phyloP scores from a whole-genome alignment of 805 yeast genomes.

The Yamadazyma laniorum region DNA sequence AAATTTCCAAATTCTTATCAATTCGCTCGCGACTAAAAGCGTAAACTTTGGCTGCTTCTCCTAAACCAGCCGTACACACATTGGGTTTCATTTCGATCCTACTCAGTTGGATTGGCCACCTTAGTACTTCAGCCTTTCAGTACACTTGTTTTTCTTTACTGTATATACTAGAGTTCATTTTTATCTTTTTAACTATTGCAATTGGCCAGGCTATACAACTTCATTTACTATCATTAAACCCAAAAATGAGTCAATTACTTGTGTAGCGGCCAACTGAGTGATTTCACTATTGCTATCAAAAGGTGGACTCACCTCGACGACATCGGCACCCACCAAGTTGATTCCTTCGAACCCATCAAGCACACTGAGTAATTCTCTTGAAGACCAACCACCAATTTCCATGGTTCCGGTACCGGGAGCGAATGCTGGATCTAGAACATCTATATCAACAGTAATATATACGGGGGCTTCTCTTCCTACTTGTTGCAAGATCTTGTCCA shows the following conservation, averaged over 20 bases:
- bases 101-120: too few species aligned
- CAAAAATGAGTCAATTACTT: conserved; percentile 22
- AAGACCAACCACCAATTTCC: conserved; percentile 27
- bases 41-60: too few species aligned
- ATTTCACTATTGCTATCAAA: conserved; percentile 26
- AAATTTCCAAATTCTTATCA: too few species aligned
- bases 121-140: too few species aligned
- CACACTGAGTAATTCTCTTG: conserved; percentile 24
- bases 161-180: too few species aligned
- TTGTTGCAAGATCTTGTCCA: conserved; percentile 27
- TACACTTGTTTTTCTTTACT: too few species aligned
- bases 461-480: conserved; percentile 35
- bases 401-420: conserved; percentile 31
- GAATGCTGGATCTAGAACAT: conserved; percentile 26
- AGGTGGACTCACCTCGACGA: conserved; percentile 31
- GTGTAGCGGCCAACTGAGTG: conserved; percentile 27
- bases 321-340: conserved; percentile 28
- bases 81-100: too few species aligned
- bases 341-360: conserved; percentile 27
- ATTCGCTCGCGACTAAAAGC: too few species aligned
- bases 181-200: too few species aligned
- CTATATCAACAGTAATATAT: conserved; percentile 27
- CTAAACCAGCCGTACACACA: too few species aligned
- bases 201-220: too few species aligned
- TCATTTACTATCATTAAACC: conserved; percentile 23